These are phyloP conservation scores for Fragaria ananassa DNA, from an alignment of 306 rosid species.

Conservation along the genomic window DNA sequence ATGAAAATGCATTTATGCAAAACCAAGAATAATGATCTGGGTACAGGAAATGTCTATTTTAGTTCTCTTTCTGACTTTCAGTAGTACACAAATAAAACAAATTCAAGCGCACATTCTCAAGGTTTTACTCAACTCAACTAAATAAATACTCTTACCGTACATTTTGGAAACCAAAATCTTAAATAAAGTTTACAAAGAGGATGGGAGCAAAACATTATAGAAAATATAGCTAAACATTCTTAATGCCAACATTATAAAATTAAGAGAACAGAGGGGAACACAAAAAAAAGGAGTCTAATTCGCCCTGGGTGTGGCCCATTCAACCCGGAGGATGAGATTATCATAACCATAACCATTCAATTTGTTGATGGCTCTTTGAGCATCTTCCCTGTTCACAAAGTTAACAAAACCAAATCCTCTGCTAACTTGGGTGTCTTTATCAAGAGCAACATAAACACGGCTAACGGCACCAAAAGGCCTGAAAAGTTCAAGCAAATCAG, in stretches of 20 bases:
- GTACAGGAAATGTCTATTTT: not conserved
- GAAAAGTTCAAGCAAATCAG: slow-evolving; percentile 90
- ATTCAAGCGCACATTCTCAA: not conserved
- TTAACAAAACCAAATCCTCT: slow-evolving; percentile 96
- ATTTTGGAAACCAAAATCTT: slow-evolving; percentile 1
- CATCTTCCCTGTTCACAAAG: slow-evolving; percentile 91
- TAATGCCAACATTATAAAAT: not conserved
- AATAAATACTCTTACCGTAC: not conserved
- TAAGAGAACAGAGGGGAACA: not conserved
- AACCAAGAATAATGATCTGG: not conserved
- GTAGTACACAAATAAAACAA: not conserved
- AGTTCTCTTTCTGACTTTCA: too few relatives aligned
- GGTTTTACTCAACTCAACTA: not conserved
- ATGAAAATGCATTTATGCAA: not conserved
- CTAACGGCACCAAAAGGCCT: slow-evolving; percentile 85
- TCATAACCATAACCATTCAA: slow-evolving; percentile 94
- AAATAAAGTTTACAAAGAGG: not conserved
- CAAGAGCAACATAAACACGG: slow-evolving; percentile 89
- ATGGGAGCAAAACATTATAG: slow-evolving; percentile 3
- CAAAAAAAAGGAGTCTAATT: slow-evolving; percentile 27
- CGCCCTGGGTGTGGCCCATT: slow-evolving; percentile 67
- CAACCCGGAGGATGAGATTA: slow-evolving; percentile 67
- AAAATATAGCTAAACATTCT: slow-evolving; percentile 12
- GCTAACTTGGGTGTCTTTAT: slow-evolving; percentile 81
- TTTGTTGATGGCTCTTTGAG: slow-evolving; percentile 85